Evolutionary conservation across 345 rosid species (phyloP), one percentile per base, ranked within the genome.

Genomic region (Aquilaria yunnanensis): DNA sequence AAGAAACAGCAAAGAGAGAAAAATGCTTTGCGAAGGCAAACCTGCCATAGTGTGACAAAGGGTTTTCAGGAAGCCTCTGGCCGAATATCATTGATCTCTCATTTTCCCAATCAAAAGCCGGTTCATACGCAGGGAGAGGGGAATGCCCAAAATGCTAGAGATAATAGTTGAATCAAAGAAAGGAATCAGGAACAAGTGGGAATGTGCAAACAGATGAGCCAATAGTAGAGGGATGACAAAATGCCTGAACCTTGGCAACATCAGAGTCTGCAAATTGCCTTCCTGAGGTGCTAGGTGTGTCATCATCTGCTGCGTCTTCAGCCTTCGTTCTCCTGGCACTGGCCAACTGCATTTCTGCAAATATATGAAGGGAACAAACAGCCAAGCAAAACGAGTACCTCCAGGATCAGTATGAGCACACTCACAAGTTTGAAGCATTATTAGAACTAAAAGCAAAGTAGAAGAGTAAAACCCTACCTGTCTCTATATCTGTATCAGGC

Each of bases 91-190:
- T 70, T 29, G 87, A 81, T 75, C 99, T 86, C 82, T 94, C 99
- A 75, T 78, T 90, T 71, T 91, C 97, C 99, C 99, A 94, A 59
- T 94, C 97, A 74, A 90, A 94, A 68, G 97, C 96, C n/a, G 99
- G 96, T 75, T 94, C 99, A 65, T 94, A 94, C 41, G 99, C 90
- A 77, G 97, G 99, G 34, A 94, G 84, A 12, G 99, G 93, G 71
- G 99, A 88, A 56, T 65, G 83, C 53, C 97, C 96, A 80, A 90
- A 85, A 76, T 88, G 95, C 99, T 94, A 79, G 75, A 72, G 59
- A 34, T 43, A 69, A 67, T 29, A 33, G 62, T 51, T 55, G 68
- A 67, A 53, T 57, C n/a, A 10, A 32, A 32, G 43, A 9, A 14
- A 63, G 65, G 13, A 23, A 61, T 14, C 11, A 13, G 49, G 63